Base-by-base conservation (phyloP, 2,329 filamentous ascomycete species). In the Colletotrichum higginsianum region DNA sequence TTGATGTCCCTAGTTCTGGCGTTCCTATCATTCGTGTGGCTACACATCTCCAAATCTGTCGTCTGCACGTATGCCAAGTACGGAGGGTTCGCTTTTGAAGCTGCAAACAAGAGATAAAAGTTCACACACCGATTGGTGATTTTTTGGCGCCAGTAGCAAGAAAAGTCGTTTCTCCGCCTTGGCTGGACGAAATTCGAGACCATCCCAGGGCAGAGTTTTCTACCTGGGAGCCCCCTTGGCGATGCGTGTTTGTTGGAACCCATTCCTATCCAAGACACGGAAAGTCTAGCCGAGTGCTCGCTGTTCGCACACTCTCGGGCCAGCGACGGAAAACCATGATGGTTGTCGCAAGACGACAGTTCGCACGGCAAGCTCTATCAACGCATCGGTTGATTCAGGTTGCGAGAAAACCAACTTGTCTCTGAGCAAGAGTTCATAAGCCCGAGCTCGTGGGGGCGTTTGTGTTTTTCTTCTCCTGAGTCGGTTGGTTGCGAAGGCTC, bases 401-500 rank as follows among this genome's bases (percentile, higher is more conserved):
- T 9, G 53, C 18, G 4, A n/a, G n/a, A 21, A 57, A 13, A 9
- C 26, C 26, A 21, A 40, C 35, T 57, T 16, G n/a, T 26, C 4
- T 16, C 11, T 57, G 12, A 16, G n/a, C 35, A 13, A 42, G 18
- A n/a, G 35, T 21, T 15, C 9, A 40, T 18, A 57, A 23, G 21
- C 13, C 3, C 16, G 35, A 12, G 16, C 42, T 26, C 40, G 46
- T 21, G 38, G 23, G n/a, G 16, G 40, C 16, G 8, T 42, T 47
- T 60, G 50, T 38, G 50, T 46, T 50, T 50, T 44, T 58, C 52
- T 26, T 26, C 26, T 26, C 26, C 26, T 26, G 47, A 66, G 61
- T 69, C 61, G 40, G 26, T 26, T 26, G 26, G 26, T 26, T 26
- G 26, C 26, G 61, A 53, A 16, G 61, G 23, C 46, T 69, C 53